phyloP scores from a whole-genome alignment of 345 rosid species.

The Erysimum cheiranthoides region DNA sequence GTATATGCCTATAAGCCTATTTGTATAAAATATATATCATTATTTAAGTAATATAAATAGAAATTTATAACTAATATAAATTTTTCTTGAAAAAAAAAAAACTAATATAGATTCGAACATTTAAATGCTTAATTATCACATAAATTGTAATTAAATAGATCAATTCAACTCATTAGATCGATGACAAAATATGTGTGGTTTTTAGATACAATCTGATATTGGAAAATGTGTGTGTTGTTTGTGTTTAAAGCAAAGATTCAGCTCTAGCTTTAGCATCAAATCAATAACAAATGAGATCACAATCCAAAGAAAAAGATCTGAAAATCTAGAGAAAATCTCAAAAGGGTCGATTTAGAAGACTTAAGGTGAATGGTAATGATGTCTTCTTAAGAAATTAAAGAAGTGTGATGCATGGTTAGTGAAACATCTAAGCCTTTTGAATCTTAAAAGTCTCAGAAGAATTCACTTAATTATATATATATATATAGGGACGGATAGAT shows the following conservation, averaged over 20 bases:
- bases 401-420: constrained; percentile 35
- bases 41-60: background rate
- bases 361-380: constrained; percentile 45
- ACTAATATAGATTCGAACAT: background rate
- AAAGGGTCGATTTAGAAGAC: constrained; percentile 35
- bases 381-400: constrained; percentile 27
- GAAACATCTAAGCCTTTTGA: constrained; percentile 24
- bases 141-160: background rate
- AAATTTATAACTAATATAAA: background rate
- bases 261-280: constrained; percentile 37
- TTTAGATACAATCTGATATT: constrained; percentile 5
- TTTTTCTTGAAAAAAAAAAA: too few relatives aligned
- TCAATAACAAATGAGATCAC: constrained; percentile 35
- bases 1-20: background rate
- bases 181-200: background rate
- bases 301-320: constrained; percentile 39
- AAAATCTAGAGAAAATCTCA: constrained; percentile 42
- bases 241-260: constrained; percentile 38
- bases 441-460: constrained; percentile 27
- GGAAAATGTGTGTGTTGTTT: constrained; percentile 2
- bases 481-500: background rate
- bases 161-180: background rate
- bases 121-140: background rate
- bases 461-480: constrained; percentile 18
- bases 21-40: background rate